Base-by-base conservation (phyloP, 305 asterid genomes). In the Plantago lanceolata region DNA sequence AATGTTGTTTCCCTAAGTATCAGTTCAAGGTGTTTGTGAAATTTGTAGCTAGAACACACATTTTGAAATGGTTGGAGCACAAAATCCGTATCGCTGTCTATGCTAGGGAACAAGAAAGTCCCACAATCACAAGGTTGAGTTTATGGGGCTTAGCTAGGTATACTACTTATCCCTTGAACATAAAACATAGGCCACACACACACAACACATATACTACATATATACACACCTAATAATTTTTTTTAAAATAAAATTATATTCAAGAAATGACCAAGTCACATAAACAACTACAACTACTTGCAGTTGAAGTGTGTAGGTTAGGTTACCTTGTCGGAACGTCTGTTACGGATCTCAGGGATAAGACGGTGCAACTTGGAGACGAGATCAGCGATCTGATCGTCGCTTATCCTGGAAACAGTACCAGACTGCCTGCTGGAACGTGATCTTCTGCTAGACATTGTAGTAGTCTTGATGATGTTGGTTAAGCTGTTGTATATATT, bases 361-460 rank as follows among this genome's bases (percentile, higher is more conserved):
- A 88, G 89, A 37, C 79, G 86, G 57, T 82, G 96, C 69, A 88
- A 51, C 48, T 86, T 75, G 73, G 92, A 79, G 21, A 88, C 90
- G 45, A 88, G 96, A 68, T 88, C 95, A 20, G 89, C 79, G 47
- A 88, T 84, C 75, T 84, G 95, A 33, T 88, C 95, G 48, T 88
- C 96, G 64, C 78, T 84, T 31, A 85, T 84, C 72, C 90, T 65
- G 14, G 95, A 68, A 52, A 49, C 70, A 24, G 28, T 24, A 26
- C 84, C 89, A 26, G 81, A 75, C n/a, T n/a, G n/a, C 60, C 77
- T 89, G 57, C 92, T 75, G 19, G 94, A 82, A 54, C 81, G 83
- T 12, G 91, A 79, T 73, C 95, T 77, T 78, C 95, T 65, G 91
- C 87, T 86, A 59, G 95, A 86, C 95, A 86, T 85, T 61, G 60